Evolutionary conservation across 1,284 basidiomycete species (phyloP).

Genomic region (Cystobasidium pallidum): DNA sequence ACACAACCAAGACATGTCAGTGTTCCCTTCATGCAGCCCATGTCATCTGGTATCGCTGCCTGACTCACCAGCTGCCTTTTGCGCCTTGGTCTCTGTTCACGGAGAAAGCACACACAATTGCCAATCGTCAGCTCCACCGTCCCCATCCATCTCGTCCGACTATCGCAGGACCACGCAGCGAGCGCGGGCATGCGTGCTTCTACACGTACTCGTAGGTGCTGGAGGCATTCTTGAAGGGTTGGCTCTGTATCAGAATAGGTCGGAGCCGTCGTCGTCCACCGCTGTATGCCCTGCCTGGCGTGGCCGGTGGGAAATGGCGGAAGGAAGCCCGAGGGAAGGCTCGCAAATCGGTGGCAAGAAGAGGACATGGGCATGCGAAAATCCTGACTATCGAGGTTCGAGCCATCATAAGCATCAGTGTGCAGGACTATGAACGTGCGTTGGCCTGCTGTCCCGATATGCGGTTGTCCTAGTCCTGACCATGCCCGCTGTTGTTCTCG

Average conservation of each 20-base stretch:
- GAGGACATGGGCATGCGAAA: neutral
- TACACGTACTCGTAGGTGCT: constrained; percentile 29
- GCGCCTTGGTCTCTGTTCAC: constrained; percentile 39
- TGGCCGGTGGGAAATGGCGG: neutral
- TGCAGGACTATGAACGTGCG: no score
- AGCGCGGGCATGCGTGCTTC: neutral
- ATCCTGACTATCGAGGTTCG: no score
- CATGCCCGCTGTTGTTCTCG: no score
- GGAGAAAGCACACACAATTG: constrained; percentile 12
- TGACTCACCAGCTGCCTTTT: constrained; percentile 36
- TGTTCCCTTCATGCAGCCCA: neutral
- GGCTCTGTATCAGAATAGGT: constrained; percentile 9
- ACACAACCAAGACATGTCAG: neutral
- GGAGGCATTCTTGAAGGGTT: constrained; percentile 29
- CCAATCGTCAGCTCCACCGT: constrained; percentile 24
- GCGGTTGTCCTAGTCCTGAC: no score
- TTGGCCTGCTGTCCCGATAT: no score
- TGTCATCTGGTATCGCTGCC: no score
- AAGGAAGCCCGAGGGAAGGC: constrained; percentile 17
- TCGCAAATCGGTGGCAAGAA: constrained; percentile 7
- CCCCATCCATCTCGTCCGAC: neutral
- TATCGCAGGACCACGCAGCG: constrained; percentile 10
- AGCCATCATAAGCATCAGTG: no score
- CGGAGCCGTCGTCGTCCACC: neutral
- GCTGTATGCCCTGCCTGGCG: neutral